Evolutionary conservation across 495 filamentous ascomycete species (phyloP).

Genomic region (Chaetomium tenue): DNA sequence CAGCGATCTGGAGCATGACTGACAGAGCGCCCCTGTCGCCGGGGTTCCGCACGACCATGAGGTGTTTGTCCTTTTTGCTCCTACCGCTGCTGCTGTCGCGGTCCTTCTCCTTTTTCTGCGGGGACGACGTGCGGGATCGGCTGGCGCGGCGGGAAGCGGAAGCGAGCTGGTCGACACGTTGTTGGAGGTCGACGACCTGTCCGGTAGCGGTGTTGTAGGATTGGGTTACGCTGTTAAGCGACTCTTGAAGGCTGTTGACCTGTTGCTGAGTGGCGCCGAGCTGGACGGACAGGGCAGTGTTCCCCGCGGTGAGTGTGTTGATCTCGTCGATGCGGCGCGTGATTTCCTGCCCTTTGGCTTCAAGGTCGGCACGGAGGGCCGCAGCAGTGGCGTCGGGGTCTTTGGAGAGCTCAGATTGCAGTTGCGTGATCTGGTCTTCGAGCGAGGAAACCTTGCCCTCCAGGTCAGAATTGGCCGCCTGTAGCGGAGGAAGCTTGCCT

Average conservation of each 20-base stretch:
- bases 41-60: constrained; percentile 39
- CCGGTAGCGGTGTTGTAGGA: constrained; percentile 28
- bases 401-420: constrained; percentile 30
- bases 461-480: constrained; percentile 35
- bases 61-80: constrained; percentile 35
- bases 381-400: constrained; percentile 30
- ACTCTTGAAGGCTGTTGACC: constrained; percentile 24
- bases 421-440: constrained; percentile 29
- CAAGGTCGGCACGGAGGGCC: constrained; percentile 31
- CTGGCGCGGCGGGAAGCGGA: constrained; percentile 24
- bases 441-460: constrained; percentile 27
- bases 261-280: constrained; percentile 32
- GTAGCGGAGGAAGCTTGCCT: constrained; percentile 36
- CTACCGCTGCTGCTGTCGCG: constrained; percentile 24
- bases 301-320: constrained; percentile 29
- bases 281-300: constrained; percentile 30
- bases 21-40: constrained; percentile 37
- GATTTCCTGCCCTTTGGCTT: constrained; percentile 34
- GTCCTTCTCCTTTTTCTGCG: constrained; percentile 38
- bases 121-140: constrained; percentile 34
- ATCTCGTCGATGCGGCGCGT: constrained; percentile 31
- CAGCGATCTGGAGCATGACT: constrained; percentile 38
- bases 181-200: constrained; percentile 30
- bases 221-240: constrained; percentile 25
- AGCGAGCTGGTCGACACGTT: constrained; percentile 28